Evolutionary conservation across 768 basidiomycete species (phyloP).

Genomic region (Chalciporus sphaerocephalus): DNA sequence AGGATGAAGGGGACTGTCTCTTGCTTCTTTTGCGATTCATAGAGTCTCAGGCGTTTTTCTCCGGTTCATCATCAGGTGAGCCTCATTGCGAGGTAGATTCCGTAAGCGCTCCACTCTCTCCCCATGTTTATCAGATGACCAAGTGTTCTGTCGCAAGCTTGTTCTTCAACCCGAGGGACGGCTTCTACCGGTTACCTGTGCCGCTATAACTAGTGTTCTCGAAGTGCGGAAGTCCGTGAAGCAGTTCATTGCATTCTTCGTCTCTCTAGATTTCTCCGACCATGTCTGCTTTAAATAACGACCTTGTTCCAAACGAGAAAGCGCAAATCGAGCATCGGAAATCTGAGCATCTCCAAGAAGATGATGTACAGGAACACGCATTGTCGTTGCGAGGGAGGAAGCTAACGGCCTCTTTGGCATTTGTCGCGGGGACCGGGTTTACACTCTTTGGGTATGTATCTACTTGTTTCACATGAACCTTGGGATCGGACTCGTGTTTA

Average conservation of each 20-base stretch:
- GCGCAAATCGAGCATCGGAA: neutral
- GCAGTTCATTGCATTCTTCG: neutral
- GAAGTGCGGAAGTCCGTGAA: neutral
- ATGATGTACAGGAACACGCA: conserved; percentile 12
- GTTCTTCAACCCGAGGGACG: conserved; percentile 1
- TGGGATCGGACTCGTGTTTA: neutral
- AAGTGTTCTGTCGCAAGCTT: neutral
- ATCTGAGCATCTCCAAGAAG: neutral
- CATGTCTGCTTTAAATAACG: conserved; percentile 8
- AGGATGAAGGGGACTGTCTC: too few species aligned
- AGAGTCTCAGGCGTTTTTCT: too few species aligned
- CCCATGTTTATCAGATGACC: conserved; percentile 7
- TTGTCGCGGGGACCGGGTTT: conserved; percentile 57
- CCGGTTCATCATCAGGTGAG: too few species aligned
- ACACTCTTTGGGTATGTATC: conserved; percentile 53
- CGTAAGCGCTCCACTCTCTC: neutral
- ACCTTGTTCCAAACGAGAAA: conserved; percentile 10
- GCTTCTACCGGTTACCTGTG: conserved; percentile 8
- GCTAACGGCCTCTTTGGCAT: conserved; percentile 48
- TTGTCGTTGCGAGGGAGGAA: conserved; percentile 31
- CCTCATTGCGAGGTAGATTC: too few species aligned
- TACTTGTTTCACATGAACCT: neutral
- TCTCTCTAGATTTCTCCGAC: neutral
- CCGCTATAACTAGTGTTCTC: conserved; percentile 4
- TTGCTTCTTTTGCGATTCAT: too few species aligned